Percentiles rank a stretch among this genome's conserved stretches.
phyloP scores from a whole-genome alignment of 371 early-diverging fungal species.

The Lichtheimia ramosa region DNA sequence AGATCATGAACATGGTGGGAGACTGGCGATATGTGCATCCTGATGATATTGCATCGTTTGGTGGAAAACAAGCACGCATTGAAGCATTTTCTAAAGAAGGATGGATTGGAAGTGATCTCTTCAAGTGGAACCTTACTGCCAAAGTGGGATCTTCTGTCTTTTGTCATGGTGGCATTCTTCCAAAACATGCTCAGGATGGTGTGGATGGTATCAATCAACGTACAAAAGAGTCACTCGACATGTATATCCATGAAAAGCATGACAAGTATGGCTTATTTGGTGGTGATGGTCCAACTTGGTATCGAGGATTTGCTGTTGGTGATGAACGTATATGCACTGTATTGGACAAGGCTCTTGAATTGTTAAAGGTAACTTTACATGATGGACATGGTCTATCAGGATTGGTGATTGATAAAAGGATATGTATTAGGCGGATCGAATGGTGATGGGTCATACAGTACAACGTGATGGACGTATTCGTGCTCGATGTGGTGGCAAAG shows the following conservation, averaged over 20 bases:
- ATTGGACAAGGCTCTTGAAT: constrained; percentile 50
- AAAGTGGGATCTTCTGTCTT: constrained; percentile 68
- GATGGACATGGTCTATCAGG: neutral
- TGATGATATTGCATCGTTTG: constrained; percentile 68
- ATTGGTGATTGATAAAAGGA: no score
- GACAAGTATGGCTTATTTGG: constrained; percentile 44
- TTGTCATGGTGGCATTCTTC: constrained; percentile 73
- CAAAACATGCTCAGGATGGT: constrained; percentile 49
- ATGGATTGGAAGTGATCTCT: constrained; percentile 66
- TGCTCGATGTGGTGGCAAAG: constrained; percentile 62
- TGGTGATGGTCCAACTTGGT: constrained; percentile 58
- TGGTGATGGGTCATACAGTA: constrained; percentile 80
- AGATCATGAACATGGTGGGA: constrained; percentile 73
- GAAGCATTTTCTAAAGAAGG: constrained; percentile 63
- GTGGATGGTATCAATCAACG: constrained; percentile 58
- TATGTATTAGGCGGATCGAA: constrained; percentile 58
- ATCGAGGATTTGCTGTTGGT: constrained; percentile 67
- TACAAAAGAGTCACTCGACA: constrained; percentile 38
- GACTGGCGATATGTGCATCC: constrained; percentile 75
- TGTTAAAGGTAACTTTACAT: constrained; percentile 36
- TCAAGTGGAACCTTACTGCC: constrained; percentile 56
- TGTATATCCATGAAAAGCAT: constrained; percentile 23
- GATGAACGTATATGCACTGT: constrained; percentile 53
- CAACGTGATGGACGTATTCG: constrained; percentile 64
- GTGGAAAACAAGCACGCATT: constrained; percentile 49